Conservation (phyloP, 495 filamentous ascomycete species). For the Aspergillus nanangensis region DNA sequence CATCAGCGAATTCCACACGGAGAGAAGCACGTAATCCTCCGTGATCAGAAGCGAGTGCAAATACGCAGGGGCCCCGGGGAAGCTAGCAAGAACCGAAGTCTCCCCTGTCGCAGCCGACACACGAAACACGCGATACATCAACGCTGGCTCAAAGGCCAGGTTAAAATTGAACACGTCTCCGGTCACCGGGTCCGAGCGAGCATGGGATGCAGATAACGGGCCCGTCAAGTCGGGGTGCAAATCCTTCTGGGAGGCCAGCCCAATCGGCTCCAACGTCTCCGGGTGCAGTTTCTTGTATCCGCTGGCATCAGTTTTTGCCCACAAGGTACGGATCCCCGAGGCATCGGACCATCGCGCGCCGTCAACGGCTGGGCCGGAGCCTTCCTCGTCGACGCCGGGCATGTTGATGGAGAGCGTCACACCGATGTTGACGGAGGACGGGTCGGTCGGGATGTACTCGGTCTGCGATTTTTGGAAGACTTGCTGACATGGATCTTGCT, state of each 20-base stretch:
- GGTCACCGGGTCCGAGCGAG: constrained; percentile 62
- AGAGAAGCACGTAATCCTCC: constrained; percentile 60
- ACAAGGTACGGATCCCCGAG: constrained; percentile 43
- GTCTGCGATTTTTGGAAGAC: constrained; percentile 64
- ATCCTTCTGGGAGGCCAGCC: constrained; percentile 47
- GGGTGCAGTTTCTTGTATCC: constrained; percentile 58
- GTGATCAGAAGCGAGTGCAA: constrained; percentile 73
- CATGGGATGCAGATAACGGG: constrained; percentile 58
- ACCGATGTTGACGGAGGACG: constrained; percentile 46
- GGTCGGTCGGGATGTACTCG: constrained; percentile 33
- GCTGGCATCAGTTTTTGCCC: constrained; percentile 56
- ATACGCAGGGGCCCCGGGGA: constrained; percentile 54
- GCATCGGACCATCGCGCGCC: constrained; percentile 16
- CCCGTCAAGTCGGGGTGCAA: constrained; percentile 67
- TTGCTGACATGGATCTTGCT: constrained; percentile 62
- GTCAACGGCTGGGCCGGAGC: not conserved
- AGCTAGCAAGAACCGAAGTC: constrained; percentile 66
- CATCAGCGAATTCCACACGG: constrained; percentile 54
- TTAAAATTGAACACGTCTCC: constrained; percentile 81
- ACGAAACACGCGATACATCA: constrained; percentile 63
- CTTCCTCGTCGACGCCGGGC: constrained; percentile 36
- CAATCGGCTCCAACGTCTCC: constrained; percentile 65
- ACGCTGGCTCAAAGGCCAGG: constrained; percentile 40
- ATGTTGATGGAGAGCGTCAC: constrained; percentile 58
- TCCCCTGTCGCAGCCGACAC: constrained; percentile 55